phyloP scores from a whole-genome alignment of 306 rosid genomes.

The Sesbania bispinosa region DNA sequence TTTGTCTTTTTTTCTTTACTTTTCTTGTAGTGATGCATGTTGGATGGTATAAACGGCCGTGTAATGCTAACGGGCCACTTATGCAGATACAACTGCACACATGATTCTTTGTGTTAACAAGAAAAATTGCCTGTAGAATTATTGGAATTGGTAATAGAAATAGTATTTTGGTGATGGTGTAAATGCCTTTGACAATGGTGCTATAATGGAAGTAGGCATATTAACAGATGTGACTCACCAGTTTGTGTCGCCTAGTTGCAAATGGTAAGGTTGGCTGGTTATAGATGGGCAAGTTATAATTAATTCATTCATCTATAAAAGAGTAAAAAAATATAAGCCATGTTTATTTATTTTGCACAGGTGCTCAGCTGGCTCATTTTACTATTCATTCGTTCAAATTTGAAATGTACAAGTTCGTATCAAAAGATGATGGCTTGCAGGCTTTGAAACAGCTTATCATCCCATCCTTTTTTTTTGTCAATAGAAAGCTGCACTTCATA shows the following conservation, averaged over 20 bases:
- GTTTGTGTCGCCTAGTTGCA: not conserved
- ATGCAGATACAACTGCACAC: constrained; percentile 1
- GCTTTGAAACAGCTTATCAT: too few relatives aligned
- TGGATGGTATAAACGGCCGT: constrained; percentile 28
- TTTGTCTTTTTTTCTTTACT: constrained; percentile 6
- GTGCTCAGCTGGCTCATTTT: not conserved
- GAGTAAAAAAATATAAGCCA: not conserved
- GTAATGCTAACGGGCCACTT: constrained; percentile 5
- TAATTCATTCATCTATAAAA: not conserved
- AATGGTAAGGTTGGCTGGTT: not conserved
- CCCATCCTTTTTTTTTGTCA: too few relatives aligned
- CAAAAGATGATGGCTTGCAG: too few relatives aligned
- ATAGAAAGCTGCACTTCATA: too few relatives aligned
- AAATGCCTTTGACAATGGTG: not conserved
- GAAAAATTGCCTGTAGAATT: not conserved
- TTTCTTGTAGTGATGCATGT: constrained; percentile 17
- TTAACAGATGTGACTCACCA: not conserved
- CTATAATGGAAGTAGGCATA: too few relatives aligned
- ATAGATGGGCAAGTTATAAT: not conserved
- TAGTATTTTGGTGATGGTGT: not conserved
- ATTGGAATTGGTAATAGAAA: not conserved
- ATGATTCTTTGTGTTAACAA: constrained; percentile 15
- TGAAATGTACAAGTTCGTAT: not conserved
- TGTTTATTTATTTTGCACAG: too few relatives aligned
- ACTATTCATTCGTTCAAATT: not conserved